Evolutionary conservation across 345 rosid genomes (phyloP).

Genomic region (Linum usitatissimum): DNA sequence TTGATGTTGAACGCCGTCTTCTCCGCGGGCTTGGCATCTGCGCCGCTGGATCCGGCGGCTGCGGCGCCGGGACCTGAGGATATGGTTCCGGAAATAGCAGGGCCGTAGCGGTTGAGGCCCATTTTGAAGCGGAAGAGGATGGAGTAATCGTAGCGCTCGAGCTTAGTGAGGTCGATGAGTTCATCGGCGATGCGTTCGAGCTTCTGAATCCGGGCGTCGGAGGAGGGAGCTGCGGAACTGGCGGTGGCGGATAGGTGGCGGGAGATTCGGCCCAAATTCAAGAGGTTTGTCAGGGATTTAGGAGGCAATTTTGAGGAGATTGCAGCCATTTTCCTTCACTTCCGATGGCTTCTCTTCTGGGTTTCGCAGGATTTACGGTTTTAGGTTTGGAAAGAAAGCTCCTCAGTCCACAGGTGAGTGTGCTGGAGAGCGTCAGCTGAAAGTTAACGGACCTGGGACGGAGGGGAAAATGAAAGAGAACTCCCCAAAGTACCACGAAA

Average conservation of each 20-base stretch:
- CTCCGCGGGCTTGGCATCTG: conserved; percentile 37
- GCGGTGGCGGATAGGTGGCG: conserved; percentile 18
- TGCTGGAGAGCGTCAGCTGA: background rate
- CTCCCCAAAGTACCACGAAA: background rate
- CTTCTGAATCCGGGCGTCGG: conserved; percentile 47
- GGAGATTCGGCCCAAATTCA: conserved; percentile 5
- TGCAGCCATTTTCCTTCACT: conserved; percentile 9
- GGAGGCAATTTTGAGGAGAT: conserved; percentile 7
- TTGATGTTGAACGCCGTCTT: conserved; percentile 75
- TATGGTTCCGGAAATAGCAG: conserved; percentile 28
- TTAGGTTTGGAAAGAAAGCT: background rate
- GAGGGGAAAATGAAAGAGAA: too few species aligned
- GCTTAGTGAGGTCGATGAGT: conserved; percentile 51
- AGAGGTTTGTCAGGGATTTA: conserved; percentile 20
- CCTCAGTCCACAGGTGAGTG: background rate
- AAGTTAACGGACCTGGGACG: background rate
- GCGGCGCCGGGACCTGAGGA: conserved; percentile 18
- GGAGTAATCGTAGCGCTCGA: conserved; percentile 65
- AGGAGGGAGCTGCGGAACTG: conserved; percentile 17
- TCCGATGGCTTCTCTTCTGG: background rate
- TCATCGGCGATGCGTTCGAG: conserved; percentile 81
- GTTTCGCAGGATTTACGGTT: background rate
- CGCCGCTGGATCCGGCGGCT: conserved; percentile 16
- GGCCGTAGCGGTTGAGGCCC: conserved; percentile 61
- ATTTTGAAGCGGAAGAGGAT: conserved; percentile 63